phyloP scores from a whole-genome alignment of 306 rosid species.

The Vigna mungo region DNA sequence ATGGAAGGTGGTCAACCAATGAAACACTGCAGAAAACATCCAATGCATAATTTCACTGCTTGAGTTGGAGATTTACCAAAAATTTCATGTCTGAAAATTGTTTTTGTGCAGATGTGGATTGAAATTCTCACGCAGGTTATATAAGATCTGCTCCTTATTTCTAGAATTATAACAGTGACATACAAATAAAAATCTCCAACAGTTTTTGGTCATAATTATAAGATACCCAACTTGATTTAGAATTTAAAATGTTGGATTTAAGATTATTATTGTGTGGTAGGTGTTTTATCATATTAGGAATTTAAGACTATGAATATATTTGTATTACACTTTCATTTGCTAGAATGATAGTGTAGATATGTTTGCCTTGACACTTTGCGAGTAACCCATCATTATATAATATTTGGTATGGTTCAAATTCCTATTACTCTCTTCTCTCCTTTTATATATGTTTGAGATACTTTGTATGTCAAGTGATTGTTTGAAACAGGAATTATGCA shows the following conservation, averaged over 20 bases:
- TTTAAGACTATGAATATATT: too few relatives aligned
- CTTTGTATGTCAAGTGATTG: too few relatives aligned
- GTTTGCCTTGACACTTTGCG: not conserved
- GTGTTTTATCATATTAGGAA: conserved; percentile 8
- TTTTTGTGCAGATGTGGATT: too few relatives aligned
- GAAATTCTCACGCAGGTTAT: too few relatives aligned
- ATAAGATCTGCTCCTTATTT: too few relatives aligned
- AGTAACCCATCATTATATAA: not conserved
- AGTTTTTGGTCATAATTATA: not conserved
- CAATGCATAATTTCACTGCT: too few relatives aligned
- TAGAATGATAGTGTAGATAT: not conserved
- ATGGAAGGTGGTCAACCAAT: too few relatives aligned
- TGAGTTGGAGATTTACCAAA: too few relatives aligned
- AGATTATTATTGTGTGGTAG: conserved; percentile 12
- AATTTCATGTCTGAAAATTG: too few relatives aligned
- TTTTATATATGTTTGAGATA: not conserved
- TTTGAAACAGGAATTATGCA: too few relatives aligned
- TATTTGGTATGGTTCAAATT: not conserved
- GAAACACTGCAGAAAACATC: too few relatives aligned
- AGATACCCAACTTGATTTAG: conserved; percentile 13
- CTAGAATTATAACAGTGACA: not conserved
- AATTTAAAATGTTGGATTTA: not conserved
- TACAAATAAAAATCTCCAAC: not conserved
- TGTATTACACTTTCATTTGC: not conserved
- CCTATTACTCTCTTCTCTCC: not conserved